Evolutionary conservation across 306 rosid species (phyloP).

Genomic region (Spatholobus suberectus): DNA sequence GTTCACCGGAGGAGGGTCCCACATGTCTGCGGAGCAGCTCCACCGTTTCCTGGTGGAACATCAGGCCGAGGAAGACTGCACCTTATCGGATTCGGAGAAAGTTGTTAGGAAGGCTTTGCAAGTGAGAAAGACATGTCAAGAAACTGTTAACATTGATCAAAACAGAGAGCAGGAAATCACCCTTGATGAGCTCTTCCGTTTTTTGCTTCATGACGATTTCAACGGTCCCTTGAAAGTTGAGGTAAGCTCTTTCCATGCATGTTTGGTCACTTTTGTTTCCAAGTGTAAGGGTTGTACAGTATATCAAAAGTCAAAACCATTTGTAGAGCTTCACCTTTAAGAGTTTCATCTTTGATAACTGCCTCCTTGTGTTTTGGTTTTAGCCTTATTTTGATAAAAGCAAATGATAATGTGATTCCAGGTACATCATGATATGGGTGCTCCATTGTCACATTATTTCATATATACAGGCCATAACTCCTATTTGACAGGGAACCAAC

Average conservation of each 20-base stretch:
- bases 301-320: background rate
- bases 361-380: background rate
- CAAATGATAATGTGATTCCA: conserved; percentile 41
- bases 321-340: background rate
- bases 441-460: conserved; percentile 93
- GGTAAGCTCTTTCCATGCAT: conserved; percentile 49
- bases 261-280: conserved; percentile 29
- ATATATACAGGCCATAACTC: conserved; percentile 97
- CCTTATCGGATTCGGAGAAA: conserved; percentile 48
- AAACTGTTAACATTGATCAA: conserved; percentile 15
- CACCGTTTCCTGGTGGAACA: conserved; percentile 64
- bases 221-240: conserved; percentile 63
- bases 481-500: conserved; percentile 89
- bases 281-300: background rate
- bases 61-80: conserved; percentile 59
- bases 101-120: conserved; percentile 51
- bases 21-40: conserved; percentile 65
- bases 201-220: conserved; percentile 60
- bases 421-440: conserved; percentile 93
- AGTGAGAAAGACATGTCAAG: conserved; percentile 31
- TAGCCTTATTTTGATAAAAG: conserved; percentile 25
- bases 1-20: conserved; percentile 56
- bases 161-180: conserved; percentile 28
- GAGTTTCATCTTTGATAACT: conserved; percentile 4
- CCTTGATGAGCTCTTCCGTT: conserved; percentile 66